These are phyloP conservation scores for Leishmania braziliensis DNA, from an alignment of 208 protist species.

Conservation along the genomic window DNA sequence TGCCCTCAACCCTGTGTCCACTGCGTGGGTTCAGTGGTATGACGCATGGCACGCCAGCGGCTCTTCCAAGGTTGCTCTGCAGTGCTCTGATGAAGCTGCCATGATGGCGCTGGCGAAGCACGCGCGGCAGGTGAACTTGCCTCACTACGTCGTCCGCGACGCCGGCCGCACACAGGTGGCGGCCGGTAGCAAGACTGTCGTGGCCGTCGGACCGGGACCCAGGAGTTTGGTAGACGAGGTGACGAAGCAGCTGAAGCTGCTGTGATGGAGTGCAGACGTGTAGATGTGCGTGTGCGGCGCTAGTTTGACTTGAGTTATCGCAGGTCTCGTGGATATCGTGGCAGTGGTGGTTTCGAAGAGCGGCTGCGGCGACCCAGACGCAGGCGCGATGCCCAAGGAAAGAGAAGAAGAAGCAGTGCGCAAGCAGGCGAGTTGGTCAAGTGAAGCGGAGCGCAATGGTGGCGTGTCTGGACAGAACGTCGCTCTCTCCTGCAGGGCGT, in stretches of 20 bases:
- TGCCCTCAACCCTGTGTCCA: slow-evolving; percentile 2
- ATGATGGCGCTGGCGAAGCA: slow-evolving; percentile 53
- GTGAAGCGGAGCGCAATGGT: background rate
- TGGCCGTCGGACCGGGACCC: slow-evolving; percentile 88
- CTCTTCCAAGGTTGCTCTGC: slow-evolving; percentile 82
- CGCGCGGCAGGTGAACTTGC: slow-evolving; percentile 53
- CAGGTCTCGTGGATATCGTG: background rate
- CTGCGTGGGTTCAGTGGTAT: slow-evolving; percentile 70
- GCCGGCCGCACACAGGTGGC: slow-evolving; percentile 95
- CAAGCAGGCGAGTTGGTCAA: background rate
- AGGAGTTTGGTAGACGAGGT: slow-evolving; percentile 80
- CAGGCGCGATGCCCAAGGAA: background rate
- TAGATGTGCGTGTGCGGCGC: background rate
- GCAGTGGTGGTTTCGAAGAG: background rate
- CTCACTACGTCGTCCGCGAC: slow-evolving; percentile 84
- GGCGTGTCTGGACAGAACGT: background rate
- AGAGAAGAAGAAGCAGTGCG: background rate
- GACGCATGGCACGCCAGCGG: slow-evolving; percentile 67
- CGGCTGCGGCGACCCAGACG: background rate
- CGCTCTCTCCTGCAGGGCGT: background rate
- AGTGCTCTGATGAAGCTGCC: slow-evolving; percentile 72
- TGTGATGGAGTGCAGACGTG: slow-evolving; percentile 41
- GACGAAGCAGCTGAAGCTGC: slow-evolving; percentile 89
- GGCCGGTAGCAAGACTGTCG: slow-evolving; percentile 88
- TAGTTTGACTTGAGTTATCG: background rate